Conservation (phyloP, 306 rosid species). For the Gillenia trifoliata region DNA sequence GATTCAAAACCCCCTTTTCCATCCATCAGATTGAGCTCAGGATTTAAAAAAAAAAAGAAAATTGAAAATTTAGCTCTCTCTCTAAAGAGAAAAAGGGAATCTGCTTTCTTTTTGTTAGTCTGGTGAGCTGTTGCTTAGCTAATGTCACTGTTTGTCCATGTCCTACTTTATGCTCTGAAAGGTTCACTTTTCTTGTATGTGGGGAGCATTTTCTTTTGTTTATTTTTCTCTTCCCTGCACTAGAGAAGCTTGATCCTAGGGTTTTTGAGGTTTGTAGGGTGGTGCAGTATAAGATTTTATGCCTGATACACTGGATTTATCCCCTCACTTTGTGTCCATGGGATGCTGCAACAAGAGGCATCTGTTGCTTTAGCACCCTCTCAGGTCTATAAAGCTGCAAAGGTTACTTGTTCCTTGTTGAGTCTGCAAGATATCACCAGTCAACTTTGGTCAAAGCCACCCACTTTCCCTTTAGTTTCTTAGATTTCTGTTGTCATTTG, state of each 20-base stretch:
- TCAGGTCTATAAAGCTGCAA: constrained; percentile 82
- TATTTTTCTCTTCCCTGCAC: constrained; percentile 20
- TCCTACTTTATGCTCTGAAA: constrained; percentile 94
- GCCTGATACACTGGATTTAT: constrained; percentile 37
- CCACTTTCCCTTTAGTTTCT: constrained; percentile 52
- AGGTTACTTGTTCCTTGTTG: constrained; percentile 78
- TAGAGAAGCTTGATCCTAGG: constrained; percentile 50
- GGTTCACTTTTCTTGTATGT: constrained; percentile 81
- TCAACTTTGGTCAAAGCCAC: constrained; percentile 68
- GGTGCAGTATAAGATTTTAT: constrained; percentile 56
- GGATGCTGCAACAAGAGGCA: constrained; percentile 54
- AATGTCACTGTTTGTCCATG: constrained; percentile 56
- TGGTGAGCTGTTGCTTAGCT: constrained; percentile 70
- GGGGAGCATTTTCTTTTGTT: constrained; percentile 25
- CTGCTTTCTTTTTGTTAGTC: constrained; percentile 63
- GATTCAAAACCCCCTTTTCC: constrained; percentile 16
- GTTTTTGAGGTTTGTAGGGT: constrained; percentile 42
- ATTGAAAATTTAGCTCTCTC: constrained; percentile 36
- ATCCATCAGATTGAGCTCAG: constrained; percentile 32
- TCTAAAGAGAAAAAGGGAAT: constrained; percentile 79
- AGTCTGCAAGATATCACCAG: constrained; percentile 73
- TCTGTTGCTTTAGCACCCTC: constrained; percentile 76
- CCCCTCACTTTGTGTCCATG: constrained; percentile 53
- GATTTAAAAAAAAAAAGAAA: constrained; percentile 3
- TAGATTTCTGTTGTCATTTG: constrained; percentile 29